phyloP scores from a whole-genome alignment of 75 land plant genomes.

The Adiantum capillusveneris region DNA sequence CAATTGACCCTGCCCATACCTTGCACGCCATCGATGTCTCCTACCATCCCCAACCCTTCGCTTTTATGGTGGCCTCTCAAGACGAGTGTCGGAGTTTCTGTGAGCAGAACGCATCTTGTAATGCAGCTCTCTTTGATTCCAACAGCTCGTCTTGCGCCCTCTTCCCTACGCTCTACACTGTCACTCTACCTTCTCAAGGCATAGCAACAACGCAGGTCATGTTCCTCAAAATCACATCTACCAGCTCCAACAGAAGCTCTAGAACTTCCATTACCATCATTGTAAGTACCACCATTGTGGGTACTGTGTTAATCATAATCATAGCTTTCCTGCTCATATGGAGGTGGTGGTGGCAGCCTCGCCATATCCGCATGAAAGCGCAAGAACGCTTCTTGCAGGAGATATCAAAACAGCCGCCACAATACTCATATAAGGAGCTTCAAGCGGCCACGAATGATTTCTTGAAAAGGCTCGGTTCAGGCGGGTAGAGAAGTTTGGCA shows the following conservation, averaged over 20 bases:
- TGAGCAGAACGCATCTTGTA: not conserved
- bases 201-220: not conserved
- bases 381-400: constrained; percentile 23
- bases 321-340: not conserved
- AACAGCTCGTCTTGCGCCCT: too few relatives aligned
- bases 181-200: not conserved
- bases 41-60: not conserved
- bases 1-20: too few relatives aligned
- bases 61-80: not conserved
- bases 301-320: not conserved
- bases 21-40: too few relatives aligned
- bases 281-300: not conserved
- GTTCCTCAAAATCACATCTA: not conserved
- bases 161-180: not conserved
- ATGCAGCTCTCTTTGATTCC: too few relatives aligned
- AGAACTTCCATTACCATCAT: not conserved
- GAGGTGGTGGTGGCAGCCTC: not conserved
- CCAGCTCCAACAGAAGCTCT: not conserved
- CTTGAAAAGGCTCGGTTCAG: constrained; percentile 49
- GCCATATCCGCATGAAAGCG: constrained; percentile 5
- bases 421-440: constrained; percentile 49
- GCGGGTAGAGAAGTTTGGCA: constrained; percentile 38
- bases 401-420: constrained; percentile 55
- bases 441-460: constrained; percentile 52
- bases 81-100: not conserved